Conservation (phyloP, 2,329 filamentous ascomycete genomes). For the Didymella glomerata region DNA sequence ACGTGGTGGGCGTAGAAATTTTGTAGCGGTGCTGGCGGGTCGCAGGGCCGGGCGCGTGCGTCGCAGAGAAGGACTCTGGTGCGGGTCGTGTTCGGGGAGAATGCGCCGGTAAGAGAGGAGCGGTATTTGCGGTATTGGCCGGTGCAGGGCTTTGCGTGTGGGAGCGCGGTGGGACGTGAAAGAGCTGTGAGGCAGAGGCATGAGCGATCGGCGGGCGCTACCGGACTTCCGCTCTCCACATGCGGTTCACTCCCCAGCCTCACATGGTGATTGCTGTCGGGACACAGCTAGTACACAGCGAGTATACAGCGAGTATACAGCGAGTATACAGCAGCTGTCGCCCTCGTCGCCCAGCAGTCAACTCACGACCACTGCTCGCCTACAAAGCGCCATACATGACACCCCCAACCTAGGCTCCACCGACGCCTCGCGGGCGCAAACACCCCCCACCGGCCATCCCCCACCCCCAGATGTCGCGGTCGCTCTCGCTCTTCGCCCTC, state of each 20-base stretch:
- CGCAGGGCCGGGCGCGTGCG: neutral
- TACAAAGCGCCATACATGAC: neutral
- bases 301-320: no score
- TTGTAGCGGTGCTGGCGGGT: conserved; percentile 6
- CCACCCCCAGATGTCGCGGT: conserved; percentile 6
- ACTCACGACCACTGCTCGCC: no score
- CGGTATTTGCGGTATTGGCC: neutral
- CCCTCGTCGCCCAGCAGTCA: neutral
- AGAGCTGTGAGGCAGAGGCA: conserved; percentile 22
- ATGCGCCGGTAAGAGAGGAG: neutral
- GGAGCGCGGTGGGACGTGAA: conserved; percentile 20
- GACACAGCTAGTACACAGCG: no score
- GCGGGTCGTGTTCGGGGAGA: neutral
- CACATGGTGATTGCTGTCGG: no score
- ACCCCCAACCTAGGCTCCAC: neutral
- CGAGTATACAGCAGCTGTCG: neutral
- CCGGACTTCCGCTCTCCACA: conserved; percentile 12
- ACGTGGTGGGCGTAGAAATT: conserved; percentile 8
- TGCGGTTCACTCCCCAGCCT: neutral
- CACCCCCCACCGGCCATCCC: neutral
- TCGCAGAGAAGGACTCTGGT: neutral
- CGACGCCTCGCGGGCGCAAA: neutral
- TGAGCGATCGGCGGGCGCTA: conserved; percentile 14
- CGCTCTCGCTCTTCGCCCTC: conserved; percentile 30
- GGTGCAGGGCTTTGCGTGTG: neutral